A percentile compares a stretch with the other conserved stretches of the same genome.
Conservation (phyloP, 2,329 filamentous ascomycete species). For the Diaporthe longicolla region DNA sequence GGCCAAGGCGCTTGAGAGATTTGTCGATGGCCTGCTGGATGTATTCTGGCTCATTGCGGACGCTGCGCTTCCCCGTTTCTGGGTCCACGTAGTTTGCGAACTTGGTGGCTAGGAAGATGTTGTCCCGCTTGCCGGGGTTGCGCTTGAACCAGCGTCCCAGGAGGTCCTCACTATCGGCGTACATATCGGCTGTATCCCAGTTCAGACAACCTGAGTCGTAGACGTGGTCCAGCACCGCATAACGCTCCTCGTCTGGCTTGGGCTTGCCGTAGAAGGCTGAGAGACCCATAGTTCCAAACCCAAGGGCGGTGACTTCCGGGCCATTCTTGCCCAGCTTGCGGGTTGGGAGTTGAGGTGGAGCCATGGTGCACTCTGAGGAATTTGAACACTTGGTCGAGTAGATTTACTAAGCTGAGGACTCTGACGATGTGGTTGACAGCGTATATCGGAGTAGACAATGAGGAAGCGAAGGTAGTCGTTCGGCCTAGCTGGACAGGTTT, state of each 20-base stretch:
- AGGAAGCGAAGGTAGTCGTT: neutral
- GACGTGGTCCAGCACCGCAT: slow-evolving; percentile 60
- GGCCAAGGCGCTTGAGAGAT: slow-evolving; percentile 56
- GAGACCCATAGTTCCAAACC: slow-evolving; percentile 69
- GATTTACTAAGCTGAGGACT: neutral
- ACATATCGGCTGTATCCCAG: slow-evolving; percentile 61
- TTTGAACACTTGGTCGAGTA: too few species aligned
- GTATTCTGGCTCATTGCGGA: slow-evolving; percentile 58
- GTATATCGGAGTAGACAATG: neutral
- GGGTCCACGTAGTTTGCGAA: slow-evolving; percentile 56
- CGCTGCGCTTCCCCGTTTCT: slow-evolving; percentile 32
- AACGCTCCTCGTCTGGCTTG: slow-evolving; percentile 57
- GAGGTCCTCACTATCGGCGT: slow-evolving; percentile 62
- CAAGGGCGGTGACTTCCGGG: slow-evolving; percentile 63
- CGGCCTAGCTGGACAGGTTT: neutral
- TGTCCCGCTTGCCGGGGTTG: slow-evolving; percentile 56
- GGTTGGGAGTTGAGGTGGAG: slow-evolving; percentile 49
- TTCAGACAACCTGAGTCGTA: slow-evolving; percentile 58
- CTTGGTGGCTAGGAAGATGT: slow-evolving; percentile 68
- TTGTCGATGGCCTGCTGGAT: slow-evolving; percentile 56
- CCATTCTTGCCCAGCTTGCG: slow-evolving; percentile 66
- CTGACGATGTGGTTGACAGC: neutral
- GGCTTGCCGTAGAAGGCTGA: slow-evolving; percentile 53
- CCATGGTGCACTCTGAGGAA: slow-evolving; percentile 20
- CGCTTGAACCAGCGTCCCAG: slow-evolving; percentile 63